Conservation (phyloP, 2,329 filamentous ascomycete species). For the Penicillium digitatum region DNA sequence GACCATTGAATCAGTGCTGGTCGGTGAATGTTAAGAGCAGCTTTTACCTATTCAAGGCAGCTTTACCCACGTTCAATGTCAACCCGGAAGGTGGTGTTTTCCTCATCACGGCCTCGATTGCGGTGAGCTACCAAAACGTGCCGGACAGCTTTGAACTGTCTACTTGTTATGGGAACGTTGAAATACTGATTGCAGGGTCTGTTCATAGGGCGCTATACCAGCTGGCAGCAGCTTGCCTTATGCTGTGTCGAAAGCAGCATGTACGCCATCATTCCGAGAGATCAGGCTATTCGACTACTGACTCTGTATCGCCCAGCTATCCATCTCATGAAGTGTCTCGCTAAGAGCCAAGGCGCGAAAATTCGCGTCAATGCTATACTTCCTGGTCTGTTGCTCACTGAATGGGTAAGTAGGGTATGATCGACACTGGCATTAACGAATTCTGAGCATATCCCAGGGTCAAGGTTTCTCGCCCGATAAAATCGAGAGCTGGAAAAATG, state of each 20-base stretch:
- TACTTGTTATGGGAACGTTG: neutral
- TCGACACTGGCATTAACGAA: neutral
- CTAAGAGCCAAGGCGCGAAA: slow-evolving; percentile 59
- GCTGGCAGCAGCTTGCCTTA: slow-evolving; percentile 64
- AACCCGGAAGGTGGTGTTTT: slow-evolving; percentile 62
- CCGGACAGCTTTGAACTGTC: slow-evolving; percentile 15
- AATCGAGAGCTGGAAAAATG: slow-evolving; percentile 53
- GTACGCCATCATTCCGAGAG: slow-evolving; percentile 32
- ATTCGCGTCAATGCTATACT: slow-evolving; percentile 62
- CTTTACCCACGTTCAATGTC: slow-evolving; percentile 55
- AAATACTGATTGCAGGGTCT: neutral
- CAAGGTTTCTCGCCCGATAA: slow-evolving; percentile 55
- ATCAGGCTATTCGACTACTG: neutral
- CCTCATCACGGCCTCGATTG: slow-evolving; percentile 61
- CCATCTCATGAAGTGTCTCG: slow-evolving; percentile 63
- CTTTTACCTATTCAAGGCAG: slow-evolving; percentile 53
- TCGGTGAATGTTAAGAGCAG: slow-evolving; percentile 59
- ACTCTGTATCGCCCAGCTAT: slow-evolving; percentile 42
- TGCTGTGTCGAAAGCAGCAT: slow-evolving; percentile 71
- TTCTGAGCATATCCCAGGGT: slow-evolving; percentile 41
- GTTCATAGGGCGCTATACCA: slow-evolving; percentile 47
- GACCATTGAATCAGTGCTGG: slow-evolving; percentile 49
- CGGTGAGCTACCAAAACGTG: slow-evolving; percentile 39
- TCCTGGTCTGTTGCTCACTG: slow-evolving; percentile 62
- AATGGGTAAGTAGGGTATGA: slow-evolving; percentile 52